Conservation (phyloP, 805 yeast genomes). For the Blastobotrys americana region DNA sequence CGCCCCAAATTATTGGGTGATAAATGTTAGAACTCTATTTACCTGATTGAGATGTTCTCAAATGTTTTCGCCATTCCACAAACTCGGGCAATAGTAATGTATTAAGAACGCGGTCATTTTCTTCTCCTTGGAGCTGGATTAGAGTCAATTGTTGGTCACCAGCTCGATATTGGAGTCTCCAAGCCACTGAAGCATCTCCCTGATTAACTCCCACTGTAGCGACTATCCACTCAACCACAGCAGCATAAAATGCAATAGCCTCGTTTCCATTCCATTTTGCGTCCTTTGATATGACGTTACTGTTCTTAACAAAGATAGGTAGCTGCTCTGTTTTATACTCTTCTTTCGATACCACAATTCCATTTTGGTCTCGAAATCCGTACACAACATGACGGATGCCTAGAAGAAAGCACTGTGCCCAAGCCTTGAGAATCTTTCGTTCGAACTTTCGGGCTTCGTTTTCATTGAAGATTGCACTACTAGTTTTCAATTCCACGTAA, state of each 20-base stretch:
- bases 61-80: conserved; percentile 43
- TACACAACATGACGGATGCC: conserved; percentile 77
- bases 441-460: conserved; percentile 63
- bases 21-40: neutral
- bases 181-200: conserved; percentile 33
- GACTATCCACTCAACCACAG: conserved; percentile 70
- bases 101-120: conserved; percentile 34
- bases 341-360: conserved; percentile 62
- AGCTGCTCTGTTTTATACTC: conserved; percentile 69
- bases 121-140: conserved; percentile 37
- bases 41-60: neutral
- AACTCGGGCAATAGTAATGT: conserved; percentile 45
- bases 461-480: conserved; percentile 47
- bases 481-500: conserved; percentile 80
- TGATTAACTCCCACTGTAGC: conserved; percentile 49
- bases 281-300: conserved; percentile 13
- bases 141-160: conserved; percentile 47
- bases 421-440: conserved; percentile 64
- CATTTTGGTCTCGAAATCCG: conserved; percentile 77
- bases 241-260: conserved; percentile 80
- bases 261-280: conserved; percentile 60
- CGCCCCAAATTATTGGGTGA: too few relatives aligned
- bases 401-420: conserved; percentile 90
- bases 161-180: conserved; percentile 52
- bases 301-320: conserved; percentile 39